Conservation (phyloP, 208 protist genomes). For the Vickermania spadyakhi region DNA sequence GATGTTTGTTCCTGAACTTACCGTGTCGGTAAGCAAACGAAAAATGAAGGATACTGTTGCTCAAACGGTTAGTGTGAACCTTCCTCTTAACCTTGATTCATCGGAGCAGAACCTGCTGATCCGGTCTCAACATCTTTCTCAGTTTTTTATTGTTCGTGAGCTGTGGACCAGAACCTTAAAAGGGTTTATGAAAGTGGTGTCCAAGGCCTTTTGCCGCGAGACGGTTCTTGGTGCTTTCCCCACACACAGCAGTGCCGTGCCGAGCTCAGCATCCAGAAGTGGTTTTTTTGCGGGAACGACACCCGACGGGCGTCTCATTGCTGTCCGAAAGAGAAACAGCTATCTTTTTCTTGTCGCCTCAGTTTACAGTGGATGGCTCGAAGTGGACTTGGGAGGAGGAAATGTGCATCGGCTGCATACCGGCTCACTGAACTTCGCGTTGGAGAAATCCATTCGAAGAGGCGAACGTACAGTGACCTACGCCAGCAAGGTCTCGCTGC, state of each 20-base stretch:
- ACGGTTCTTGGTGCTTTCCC: background rate
- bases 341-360: conserved; percentile 25
- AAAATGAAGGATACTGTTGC: conserved; percentile 10
- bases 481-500: conserved; percentile 19
- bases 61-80: conserved; percentile 24
- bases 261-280: background rate
- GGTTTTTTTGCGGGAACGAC: background rate
- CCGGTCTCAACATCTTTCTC: conserved; percentile 53
- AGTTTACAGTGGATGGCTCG: conserved; percentile 27
- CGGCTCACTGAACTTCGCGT: conserved; percentile 17
- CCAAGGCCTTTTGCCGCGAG: conserved; percentile 20
- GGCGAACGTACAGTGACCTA: conserved; percentile 4
- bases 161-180: conserved; percentile 40
- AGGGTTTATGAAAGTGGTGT: conserved; percentile 23
- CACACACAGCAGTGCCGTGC: background rate
- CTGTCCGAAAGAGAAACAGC: conserved; percentile 1
- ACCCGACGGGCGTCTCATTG: background rate
- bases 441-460: conserved; percentile 12
- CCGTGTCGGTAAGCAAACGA: conserved; percentile 31
- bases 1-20: conserved; percentile 49
- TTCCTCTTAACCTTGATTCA: conserved; percentile 43
- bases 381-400: conserved; percentile 64
- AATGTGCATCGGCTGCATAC: conserved; percentile 60
- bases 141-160: conserved; percentile 54
- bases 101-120: conserved; percentile 50